Base-by-base conservation (phyloP, 2,329 filamentous ascomycete genomes). In the Paraconiothyrium brasiliense region DNA sequence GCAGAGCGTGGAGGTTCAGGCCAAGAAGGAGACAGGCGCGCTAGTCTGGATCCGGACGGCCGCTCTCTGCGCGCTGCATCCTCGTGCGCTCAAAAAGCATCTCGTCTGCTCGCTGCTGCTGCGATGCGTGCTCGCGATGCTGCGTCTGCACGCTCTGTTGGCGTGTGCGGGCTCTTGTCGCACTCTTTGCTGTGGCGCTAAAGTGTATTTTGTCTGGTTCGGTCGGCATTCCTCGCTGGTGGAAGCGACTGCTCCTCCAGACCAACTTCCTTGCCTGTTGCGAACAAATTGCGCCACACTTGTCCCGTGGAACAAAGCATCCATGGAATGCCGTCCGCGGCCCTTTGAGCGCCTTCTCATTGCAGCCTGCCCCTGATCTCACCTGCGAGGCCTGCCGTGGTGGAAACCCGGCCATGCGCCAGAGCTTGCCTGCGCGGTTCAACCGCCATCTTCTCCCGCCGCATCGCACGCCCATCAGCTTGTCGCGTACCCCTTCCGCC, bases 161-260 rank as follows among this genome's bases (percentile, higher is more conserved):
- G 51, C 39, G 35, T 30, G 50, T 35, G 50, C 51, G 41, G 41
- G 41, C 41, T 44, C 41, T 14, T 54, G 51, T 54, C 39, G 51
- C 39, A 55, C 52, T 55, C 39, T 55, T 44, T 39, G 44, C 46
- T 46, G 52, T 44, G 49, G 52, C 52, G 52, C 52, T 55, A 55
- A 16, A 46, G 39, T 46, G 52, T 39, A 55, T 39, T 24, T 34
- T 55, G 48, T 37, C 37, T 54, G 51, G 51, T 37, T 43, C 51
- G 51, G 4, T 43, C 39, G 52, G 39, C 52, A 46, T 46, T 55
- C 39, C 27, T 46, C 13, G 13, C n/a, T 22, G 41, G 8, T 20
- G 41, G 41, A 44, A 44, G 41, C 41, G 41, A 20, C 41, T 44
- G 35, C 35, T 34, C 39, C 51, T 55, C 39, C 52, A 46, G 16